phyloP scores from a whole-genome alignment of 1,284 basidiomycete genomes.

The Moesziomyces sp. region DNA sequence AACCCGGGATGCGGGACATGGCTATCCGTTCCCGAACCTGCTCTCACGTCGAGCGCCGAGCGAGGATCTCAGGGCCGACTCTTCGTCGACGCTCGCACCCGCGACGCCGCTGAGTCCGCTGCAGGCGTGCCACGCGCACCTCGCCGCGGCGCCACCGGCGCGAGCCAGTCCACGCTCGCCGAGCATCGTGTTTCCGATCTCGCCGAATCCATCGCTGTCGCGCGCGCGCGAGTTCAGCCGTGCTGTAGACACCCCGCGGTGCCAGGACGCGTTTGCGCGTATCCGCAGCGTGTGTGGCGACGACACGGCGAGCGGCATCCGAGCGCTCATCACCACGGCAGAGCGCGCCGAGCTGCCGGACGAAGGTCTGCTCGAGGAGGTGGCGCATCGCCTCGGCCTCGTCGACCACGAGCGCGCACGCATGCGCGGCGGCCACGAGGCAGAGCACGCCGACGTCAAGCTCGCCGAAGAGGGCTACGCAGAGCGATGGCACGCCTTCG shows the following conservation, averaged over 20 bases:
- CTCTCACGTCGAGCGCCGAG: conserved; percentile 1
- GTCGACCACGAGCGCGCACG: conserved; percentile 34
- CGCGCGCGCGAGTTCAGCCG: conserved; percentile 24
- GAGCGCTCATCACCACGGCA: conserved; percentile 16
- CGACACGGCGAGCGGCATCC: background rate
- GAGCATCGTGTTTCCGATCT: conserved; percentile 44
- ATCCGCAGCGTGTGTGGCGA: conserved; percentile 1
- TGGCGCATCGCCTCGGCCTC: conserved; percentile 17
- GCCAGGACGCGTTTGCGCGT: conserved; percentile 8
- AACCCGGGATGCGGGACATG: background rate
- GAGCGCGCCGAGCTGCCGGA: conserved; percentile 26
- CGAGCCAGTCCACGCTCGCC: conserved; percentile 20
- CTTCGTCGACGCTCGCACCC: conserved; percentile 5
- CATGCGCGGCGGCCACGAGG: conserved; percentile 11
- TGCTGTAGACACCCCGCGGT: conserved; percentile 8
- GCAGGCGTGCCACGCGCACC: conserved; percentile 9
- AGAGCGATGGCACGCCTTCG: conserved; percentile 28
- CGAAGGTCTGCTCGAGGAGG: conserved; percentile 30
- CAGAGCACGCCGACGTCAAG: conserved; percentile 22
- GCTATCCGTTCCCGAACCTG: conserved; percentile 34
- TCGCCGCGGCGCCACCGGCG: background rate
- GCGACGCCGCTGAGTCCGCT: conserved; percentile 27
- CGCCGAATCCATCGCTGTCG: conserved; percentile 36
- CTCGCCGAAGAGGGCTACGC: conserved; percentile 39
- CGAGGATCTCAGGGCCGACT: background rate